Conservation (phyloP, 768 basidiomycete species). For the Leccinellum albellum region DNA sequence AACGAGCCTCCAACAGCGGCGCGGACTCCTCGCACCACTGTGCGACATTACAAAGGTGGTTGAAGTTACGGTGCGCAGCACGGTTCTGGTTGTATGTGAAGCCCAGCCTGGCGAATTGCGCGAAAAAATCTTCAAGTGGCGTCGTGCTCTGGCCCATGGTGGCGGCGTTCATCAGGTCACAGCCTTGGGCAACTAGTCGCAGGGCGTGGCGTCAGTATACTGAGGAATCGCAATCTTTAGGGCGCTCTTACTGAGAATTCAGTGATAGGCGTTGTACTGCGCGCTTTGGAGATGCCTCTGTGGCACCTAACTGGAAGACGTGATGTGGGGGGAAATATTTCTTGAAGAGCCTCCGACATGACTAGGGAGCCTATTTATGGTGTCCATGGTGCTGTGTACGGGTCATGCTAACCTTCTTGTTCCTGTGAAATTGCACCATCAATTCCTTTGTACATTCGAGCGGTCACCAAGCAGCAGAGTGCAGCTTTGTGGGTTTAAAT, state of each 20-base stretch:
- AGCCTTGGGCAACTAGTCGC: neutral
- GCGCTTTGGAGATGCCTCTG: too few species aligned
- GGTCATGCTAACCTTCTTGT: neutral
- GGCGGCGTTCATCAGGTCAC: neutral
- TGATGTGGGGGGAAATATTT: neutral
- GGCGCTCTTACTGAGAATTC: neutral
- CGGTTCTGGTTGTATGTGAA: slow-evolving; percentile 12
- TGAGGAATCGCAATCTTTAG: neutral
- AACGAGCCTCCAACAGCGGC: neutral
- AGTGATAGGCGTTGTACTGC: neutral
- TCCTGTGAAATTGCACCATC: neutral
- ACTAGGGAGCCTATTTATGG: neutral
- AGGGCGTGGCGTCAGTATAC: neutral
- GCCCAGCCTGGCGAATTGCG: slow-evolving; percentile 8
- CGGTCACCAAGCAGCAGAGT: too few species aligned
- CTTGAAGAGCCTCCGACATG: neutral
- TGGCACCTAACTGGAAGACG: neutral
- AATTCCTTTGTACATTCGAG: too few species aligned
- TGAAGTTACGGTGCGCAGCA: slow-evolving; percentile 23
- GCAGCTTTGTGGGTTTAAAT: neutral
- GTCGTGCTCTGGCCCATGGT: slow-evolving; percentile 3
- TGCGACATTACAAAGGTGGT: slow-evolving; percentile 3
- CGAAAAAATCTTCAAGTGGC: slow-evolving; percentile 27
- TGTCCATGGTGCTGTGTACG: neutral
- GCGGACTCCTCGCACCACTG: neutral